These are phyloP conservation scores for Ocimum tenuiflorum DNA, from an alignment of 257 asterid genomes.

Conservation along the genomic window DNA sequence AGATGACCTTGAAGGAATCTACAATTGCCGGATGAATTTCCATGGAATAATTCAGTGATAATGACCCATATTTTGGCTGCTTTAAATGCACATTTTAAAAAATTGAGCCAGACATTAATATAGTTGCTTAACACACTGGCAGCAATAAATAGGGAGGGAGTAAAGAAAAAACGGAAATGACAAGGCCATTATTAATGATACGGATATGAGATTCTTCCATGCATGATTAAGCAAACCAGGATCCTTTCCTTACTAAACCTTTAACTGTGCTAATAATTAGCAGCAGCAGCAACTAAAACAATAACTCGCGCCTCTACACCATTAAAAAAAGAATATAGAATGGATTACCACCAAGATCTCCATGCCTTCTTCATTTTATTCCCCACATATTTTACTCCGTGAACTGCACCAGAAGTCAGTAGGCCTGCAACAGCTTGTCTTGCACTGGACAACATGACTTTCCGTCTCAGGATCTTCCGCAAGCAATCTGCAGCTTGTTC, in stretches of 20 bases:
- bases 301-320: neutral
- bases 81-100: neutral
- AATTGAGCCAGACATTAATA: neutral
- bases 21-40: neutral
- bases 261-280: neutral
- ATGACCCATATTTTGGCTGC: neutral
- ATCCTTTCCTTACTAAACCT: neutral
- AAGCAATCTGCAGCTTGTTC: conserved; percentile 63
- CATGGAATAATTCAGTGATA: conserved; percentile 5
- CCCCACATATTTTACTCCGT: conserved; percentile 61
- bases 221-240: neutral
- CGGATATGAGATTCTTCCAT: neutral
- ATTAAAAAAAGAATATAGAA: neutral
- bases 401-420: conserved; percentile 63
- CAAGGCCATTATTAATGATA: neutral
- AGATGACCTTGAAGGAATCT: neutral
- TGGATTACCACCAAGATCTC: conserved; percentile 48
- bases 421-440: conserved; percentile 89
- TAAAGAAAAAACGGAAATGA: neutral
- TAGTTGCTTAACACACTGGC: neutral
- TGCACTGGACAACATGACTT: conserved; percentile 80
- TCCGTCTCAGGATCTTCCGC: conserved; percentile 56
- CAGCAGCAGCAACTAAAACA: neutral
- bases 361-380: conserved; percentile 75
- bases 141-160: neutral